These are phyloP conservation scores for Aspergillus sp. DNA, from an alignment of 2,329 filamentous ascomycete genomes.

Conservation along the genomic window DNA sequence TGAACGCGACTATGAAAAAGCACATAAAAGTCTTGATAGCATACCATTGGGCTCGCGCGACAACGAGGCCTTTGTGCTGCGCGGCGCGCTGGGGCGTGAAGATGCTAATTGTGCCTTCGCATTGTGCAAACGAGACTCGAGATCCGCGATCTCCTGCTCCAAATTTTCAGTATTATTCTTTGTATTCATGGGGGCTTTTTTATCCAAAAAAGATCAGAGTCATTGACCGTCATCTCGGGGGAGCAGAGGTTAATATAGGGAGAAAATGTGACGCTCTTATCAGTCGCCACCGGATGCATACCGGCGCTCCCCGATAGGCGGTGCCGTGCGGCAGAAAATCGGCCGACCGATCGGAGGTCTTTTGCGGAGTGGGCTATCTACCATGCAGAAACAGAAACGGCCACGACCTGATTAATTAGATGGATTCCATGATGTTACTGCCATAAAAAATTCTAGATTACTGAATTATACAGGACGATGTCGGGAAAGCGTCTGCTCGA, in stretches of 20 bases:
- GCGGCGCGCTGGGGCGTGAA: constrained; percentile 6
- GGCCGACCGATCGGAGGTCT: neutral
- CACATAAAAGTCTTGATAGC: neutral
- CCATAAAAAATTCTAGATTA: constrained; percentile 2
- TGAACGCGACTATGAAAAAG: neutral
- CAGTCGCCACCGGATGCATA: neutral
- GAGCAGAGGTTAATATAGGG: constrained; percentile 3
- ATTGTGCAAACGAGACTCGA: constrained; percentile 43
- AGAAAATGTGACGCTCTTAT: constrained; percentile 6
- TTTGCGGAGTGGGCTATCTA: neutral
- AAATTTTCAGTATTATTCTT: constrained; percentile 16
- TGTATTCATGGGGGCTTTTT: constrained; percentile 15
- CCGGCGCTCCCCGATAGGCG: constrained; percentile 2
- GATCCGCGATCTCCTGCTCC: constrained; percentile 37
- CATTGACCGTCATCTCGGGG: neutral
- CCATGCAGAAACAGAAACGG: neutral
- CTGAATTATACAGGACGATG: constrained; percentile 32
- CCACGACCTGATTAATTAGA: too few species aligned
- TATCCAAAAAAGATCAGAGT: neutral
- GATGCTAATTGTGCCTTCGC: constrained; percentile 37
- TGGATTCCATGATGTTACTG: constrained; percentile 14
- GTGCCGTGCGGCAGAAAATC: constrained; percentile 9
- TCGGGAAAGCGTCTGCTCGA: constrained; percentile 61
- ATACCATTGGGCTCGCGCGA: constrained; percentile 5
- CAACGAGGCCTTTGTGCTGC: neutral